Evolutionary conservation across 2,329 filamentous ascomycete genomes (phyloP), one percentile per base, ranked within the genome.

Genomic region (Sporothrix curviconia): DNA sequence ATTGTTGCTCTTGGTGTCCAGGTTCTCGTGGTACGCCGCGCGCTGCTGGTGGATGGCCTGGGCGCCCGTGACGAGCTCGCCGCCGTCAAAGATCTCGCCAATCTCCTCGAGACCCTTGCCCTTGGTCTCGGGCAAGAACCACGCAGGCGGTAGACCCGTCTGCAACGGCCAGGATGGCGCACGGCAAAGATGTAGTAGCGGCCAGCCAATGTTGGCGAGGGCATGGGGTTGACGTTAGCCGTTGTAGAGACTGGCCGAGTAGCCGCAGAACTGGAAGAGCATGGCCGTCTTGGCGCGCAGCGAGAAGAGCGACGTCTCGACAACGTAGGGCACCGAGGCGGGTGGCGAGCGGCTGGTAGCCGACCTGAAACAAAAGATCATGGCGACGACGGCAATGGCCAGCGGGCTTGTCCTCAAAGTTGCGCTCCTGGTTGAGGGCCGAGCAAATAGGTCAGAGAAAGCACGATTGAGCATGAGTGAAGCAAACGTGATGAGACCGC

Each of bases 291-390:
- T 68, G 17, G 69, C 64, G 7, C 73, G 70, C 11, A 73, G 64
- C 15, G 67, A 65, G 59, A 67, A 75, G 0, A 71, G 72, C 12
- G 75, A 65, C 59, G 78, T 76, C 64, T 78, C 76, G 53, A 72
- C 70, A 15, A 69, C 68, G 64, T 77, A 78, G n/a, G 69, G 70
- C 37, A 76, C 67, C 28, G 77, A 65, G 52, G 70, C 69, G 30
- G 69, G n/a, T 69, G 68, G 68, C 71, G 40, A 73, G 62, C 61
- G 71, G 71, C 67, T 66, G 65, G 12, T 61, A 60, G 49, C 66
- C 82, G 51, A 66, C 66, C 63, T 67, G 70, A 37, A 69, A 43
- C 59, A 69, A 70, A 59, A 72, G 6, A 47, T 68, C 64, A 71
- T 66, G 57, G 66, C 65, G 37, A 71, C 60, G 22, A 71, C 68